These are phyloP conservation scores for Agrocybe chaxingu DNA, from an alignment of 768 basidiomycete genomes.

Conservation along the genomic window DNA sequence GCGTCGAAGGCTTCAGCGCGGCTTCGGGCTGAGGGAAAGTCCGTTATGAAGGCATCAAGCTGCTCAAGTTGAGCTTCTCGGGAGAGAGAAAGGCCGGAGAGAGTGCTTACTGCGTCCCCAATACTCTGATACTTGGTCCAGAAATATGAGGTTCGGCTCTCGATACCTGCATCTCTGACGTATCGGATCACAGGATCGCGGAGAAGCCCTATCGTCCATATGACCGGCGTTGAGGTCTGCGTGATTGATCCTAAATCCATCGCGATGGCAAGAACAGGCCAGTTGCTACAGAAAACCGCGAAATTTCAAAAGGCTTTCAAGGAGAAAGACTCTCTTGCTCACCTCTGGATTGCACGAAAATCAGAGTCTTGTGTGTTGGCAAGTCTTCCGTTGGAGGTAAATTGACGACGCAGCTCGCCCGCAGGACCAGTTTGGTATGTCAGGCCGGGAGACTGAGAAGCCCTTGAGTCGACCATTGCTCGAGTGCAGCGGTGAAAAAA, in stretches of 20 bases:
- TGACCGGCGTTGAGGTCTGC: conserved; percentile 14
- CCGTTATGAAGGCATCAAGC: conserved; percentile 37
- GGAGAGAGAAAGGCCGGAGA: not conserved
- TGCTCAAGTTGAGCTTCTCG: conserved; percentile 11
- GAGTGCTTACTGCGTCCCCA: conserved; percentile 1
- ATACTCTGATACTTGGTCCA: conserved; percentile 2
- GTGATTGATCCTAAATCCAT: conserved; percentile 41
- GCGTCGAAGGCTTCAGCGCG: conserved; percentile 38
- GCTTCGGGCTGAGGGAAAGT: conserved; percentile 33
- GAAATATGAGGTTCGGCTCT: conserved; percentile 6
- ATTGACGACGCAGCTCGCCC: conserved; percentile 34
- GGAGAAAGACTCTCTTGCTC: not conserved
- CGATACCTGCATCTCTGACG: not conserved
- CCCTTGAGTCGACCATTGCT: not conserved
- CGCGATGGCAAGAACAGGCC: conserved; percentile 49
- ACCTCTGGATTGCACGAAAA: conserved; percentile 34
- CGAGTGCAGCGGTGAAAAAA: not conserved
- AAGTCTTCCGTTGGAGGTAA: conserved; percentile 36
- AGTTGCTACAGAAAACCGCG: conserved; percentile 13
- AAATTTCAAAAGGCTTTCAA: not conserved
- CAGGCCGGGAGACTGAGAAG: conserved; percentile 14
- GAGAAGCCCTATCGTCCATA: conserved; percentile 32
- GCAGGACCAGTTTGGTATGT: conserved; percentile 45
- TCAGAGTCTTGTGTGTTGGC: conserved; percentile 35
- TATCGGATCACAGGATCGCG: conserved; percentile 21